Percentiles rank a stretch among this genome's conserved stretches.
Evolutionary conservation across 164 flowering plant species (phyloP).

Genomic region (Umbilicus rupestris): DNA sequence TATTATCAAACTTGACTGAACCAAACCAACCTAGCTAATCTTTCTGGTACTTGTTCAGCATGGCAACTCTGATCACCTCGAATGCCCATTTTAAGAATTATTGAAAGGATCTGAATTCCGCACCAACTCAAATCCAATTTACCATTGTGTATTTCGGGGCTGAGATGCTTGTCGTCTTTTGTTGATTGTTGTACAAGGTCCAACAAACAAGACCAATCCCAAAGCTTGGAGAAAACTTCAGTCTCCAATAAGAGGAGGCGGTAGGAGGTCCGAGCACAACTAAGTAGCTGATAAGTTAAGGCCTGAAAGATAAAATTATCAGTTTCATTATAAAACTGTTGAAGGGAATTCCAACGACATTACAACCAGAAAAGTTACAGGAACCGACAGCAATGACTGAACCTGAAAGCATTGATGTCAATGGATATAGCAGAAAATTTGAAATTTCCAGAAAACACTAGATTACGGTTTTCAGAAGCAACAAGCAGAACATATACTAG

Average conservation of each 20-base stretch:
- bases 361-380: conserved; percentile 2
- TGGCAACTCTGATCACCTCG: neutral
- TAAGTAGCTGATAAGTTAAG: conserved; percentile 19
- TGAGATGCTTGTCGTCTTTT: conserved; percentile 12
- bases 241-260: conserved; percentile 55
- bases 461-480: too few species aligned
- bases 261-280: conserved; percentile 42
- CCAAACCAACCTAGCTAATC: conserved; percentile 58
- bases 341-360: neutral
- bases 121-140: conserved; percentile 69
- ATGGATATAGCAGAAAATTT: neutral
- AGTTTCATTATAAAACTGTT: neutral
- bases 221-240: conserved; percentile 43
- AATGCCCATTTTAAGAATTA: conserved; percentile 27
- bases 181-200: conserved; percentile 30
- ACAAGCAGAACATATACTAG: too few species aligned
- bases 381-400: neutral
- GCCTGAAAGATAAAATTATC: conserved; percentile 20
- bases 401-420: neutral
- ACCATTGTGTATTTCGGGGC: conserved; percentile 11
- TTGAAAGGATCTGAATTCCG: conserved; percentile 41
- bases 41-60: conserved; percentile 33
- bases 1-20: conserved; percentile 1
- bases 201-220: conserved; percentile 91
- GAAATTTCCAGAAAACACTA: neutral